phyloP scores from a whole-genome alignment of 2,329 filamentous ascomycete genomes.

The Sarocladium oryzae region DNA sequence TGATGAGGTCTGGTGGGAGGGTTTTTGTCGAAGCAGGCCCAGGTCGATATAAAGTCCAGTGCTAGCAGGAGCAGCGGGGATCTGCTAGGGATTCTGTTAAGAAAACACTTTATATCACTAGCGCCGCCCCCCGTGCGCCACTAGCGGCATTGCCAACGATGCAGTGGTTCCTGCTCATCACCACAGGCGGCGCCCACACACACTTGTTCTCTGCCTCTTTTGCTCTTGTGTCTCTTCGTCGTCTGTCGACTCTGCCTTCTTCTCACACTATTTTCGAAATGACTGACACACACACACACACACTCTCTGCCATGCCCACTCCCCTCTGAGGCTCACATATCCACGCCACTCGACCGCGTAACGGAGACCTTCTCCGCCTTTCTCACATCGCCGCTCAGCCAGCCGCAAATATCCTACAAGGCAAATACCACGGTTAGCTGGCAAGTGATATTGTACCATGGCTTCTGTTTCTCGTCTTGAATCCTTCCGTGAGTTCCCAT shows the following conservation, averaged over 20 bases:
- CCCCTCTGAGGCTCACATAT: not conserved
- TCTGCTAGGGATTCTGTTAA: not conserved
- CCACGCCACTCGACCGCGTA: not conserved
- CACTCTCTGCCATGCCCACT: not conserved
- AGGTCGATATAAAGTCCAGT: not conserved
- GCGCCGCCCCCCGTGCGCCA: constrained; percentile 28
- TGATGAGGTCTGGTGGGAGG: not conserved
- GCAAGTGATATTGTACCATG: no score
- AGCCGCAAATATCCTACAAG: not conserved
- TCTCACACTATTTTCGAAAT: not conserved
- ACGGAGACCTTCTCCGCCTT: not conserved
- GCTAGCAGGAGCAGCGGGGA: not conserved
- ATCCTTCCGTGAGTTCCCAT: no score
- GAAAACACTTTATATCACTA: constrained; percentile 20
- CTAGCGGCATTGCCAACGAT: constrained; percentile 24
- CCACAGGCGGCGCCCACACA: not conserved
- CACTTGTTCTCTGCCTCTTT: not conserved
- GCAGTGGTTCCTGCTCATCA: constrained; percentile 9
- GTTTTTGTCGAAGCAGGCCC: not conserved
- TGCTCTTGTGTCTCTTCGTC: not conserved
- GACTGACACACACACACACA: not conserved
- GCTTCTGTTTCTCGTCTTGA: no score
- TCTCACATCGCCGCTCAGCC: not conserved
- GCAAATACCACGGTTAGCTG: no score
- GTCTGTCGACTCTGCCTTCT: not conserved